Conservation (phyloP, 225 moss, liverwort and hornwort species). For the Marchantia paleacea region DNA sequence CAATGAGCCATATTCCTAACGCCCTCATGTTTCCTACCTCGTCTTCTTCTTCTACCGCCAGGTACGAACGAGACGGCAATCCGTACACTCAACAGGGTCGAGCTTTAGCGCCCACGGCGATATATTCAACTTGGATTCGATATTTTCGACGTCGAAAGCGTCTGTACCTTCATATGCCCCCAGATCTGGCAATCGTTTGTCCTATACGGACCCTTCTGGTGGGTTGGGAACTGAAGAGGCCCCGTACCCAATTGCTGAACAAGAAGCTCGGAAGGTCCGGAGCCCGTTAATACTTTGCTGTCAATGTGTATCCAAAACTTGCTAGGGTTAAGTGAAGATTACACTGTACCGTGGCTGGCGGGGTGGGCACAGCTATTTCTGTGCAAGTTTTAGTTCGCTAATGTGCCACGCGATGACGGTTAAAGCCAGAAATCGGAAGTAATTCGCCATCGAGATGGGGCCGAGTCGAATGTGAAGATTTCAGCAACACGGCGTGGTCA, state of each 20-base stretch:
- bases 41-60: background rate
- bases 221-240: background rate
- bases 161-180: background rate
- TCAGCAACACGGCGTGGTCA: background rate
- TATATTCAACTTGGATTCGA: too few species aligned
- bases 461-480: too few species aligned
- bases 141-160: too few species aligned
- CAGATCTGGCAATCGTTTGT: constrained; percentile 1
- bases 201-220: background rate
- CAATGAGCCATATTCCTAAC: constrained; percentile 68
- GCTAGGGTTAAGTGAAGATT: background rate
- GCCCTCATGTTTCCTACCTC: constrained; percentile 48
- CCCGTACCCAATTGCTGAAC: background rate
- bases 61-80: background rate
- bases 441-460: too few species aligned
- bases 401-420: background rate
- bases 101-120: too few species aligned
- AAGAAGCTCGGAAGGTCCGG: background rate
- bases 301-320: background rate
- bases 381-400: background rate
- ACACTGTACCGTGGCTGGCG: background rate
- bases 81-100: too few species aligned
- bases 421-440: background rate
- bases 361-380: background rate
- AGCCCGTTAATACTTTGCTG: background rate